These are phyloP conservation scores for Cryptococcus maquisensis DNA, from an alignment of 1,284 basidiomycete genomes.

Conservation along the genomic window DNA sequence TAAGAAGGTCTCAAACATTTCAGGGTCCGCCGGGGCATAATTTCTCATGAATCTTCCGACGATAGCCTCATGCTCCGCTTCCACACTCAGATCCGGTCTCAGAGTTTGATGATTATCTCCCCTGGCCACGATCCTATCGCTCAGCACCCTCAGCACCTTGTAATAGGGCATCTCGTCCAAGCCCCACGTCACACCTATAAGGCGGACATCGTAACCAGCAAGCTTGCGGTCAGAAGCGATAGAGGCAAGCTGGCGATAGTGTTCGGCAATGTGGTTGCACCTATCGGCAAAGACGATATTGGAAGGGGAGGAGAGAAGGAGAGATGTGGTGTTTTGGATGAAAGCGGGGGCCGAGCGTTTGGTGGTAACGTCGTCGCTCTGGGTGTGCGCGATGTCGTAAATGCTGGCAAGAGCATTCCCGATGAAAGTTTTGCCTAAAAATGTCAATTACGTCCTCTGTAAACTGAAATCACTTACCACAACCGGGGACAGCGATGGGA, in stretches of 20 bases:
- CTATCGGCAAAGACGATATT: constrained; percentile 88
- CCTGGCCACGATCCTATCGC: constrained; percentile 65
- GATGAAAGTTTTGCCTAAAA: constrained; percentile 79
- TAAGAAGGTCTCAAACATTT: constrained; percentile 63
- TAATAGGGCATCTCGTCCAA: constrained; percentile 56
- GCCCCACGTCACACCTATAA: constrained; percentile 76
- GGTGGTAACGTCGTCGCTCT: constrained; percentile 80
- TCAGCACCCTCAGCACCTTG: constrained; percentile 66
- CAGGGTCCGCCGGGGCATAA: constrained; percentile 62
- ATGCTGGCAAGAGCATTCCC: constrained; percentile 72
- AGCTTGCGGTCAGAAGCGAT: constrained; percentile 25
- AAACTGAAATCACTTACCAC: constrained; percentile 57
- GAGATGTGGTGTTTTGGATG: constrained; percentile 64
- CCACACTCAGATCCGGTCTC: constrained; percentile 55
- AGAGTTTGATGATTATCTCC: constrained; percentile 83
- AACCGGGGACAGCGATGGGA: constrained; percentile 87
- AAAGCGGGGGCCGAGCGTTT: constrained; percentile 78
- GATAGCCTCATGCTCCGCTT: constrained; percentile 69
- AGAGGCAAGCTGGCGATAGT: constrained; percentile 65
- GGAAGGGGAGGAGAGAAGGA: constrained; percentile 55
- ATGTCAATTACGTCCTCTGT: neutral
- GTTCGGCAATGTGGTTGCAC: constrained; percentile 80
- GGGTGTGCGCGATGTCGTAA: constrained; percentile 80
- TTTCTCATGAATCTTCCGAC: constrained; percentile 72
- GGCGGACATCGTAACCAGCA: constrained; percentile 52